These are phyloP conservation scores for Hemisphaericaspora xylanilytica DNA, from an alignment of 1,139 yeast species.

Conservation along the genomic window DNA sequence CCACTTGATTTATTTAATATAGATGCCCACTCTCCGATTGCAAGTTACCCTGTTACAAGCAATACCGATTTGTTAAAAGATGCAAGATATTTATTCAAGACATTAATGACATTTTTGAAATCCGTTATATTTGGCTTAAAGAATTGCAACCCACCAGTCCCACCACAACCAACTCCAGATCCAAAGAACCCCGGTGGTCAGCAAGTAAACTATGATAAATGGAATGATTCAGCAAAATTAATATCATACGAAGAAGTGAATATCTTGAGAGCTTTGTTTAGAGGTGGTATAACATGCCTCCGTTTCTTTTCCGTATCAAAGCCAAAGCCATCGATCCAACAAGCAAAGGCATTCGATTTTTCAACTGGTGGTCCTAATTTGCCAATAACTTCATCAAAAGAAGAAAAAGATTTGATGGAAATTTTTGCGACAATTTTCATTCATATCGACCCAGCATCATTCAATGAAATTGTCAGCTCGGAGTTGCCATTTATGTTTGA, in stretches of 20 bases:
- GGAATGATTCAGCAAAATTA: constrained; percentile 88
- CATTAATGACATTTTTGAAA: constrained; percentile 84
- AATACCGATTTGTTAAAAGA: constrained; percentile 75
- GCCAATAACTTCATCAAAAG: constrained; percentile 85
- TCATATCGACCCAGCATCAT: constrained; percentile 92
- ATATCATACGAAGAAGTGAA: constrained; percentile 80
- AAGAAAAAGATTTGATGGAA: constrained; percentile 94
- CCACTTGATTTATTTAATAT: constrained; percentile 38
- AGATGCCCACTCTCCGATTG: constrained; percentile 41
- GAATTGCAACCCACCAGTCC: constrained; percentile 86
- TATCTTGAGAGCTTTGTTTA: constrained; percentile 70
- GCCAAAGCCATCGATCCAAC: constrained; percentile 36
- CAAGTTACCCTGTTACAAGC: constrained; percentile 26
- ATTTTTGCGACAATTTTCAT: constrained; percentile 91
- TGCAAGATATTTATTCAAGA: constrained; percentile 83
- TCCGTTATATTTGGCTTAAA: constrained; percentile 89
- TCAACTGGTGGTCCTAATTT: constrained; percentile 70
- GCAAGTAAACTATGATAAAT: constrained; percentile 53
- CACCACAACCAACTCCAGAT: constrained; percentile 47
- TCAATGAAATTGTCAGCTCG: constrained; percentile 83
- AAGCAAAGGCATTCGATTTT: constrained; percentile 60
- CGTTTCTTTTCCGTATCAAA: constrained; percentile 66
- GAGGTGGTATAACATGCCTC: constrained; percentile 83
- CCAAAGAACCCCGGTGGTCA: constrained; percentile 62
- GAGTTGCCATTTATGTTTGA: constrained; percentile 79